Evolutionary conservation across 1,139 yeast genomes (phyloP), one percentile per base, ranked within the genome.

Genomic region (Saccharomyces hybrid): DNA sequence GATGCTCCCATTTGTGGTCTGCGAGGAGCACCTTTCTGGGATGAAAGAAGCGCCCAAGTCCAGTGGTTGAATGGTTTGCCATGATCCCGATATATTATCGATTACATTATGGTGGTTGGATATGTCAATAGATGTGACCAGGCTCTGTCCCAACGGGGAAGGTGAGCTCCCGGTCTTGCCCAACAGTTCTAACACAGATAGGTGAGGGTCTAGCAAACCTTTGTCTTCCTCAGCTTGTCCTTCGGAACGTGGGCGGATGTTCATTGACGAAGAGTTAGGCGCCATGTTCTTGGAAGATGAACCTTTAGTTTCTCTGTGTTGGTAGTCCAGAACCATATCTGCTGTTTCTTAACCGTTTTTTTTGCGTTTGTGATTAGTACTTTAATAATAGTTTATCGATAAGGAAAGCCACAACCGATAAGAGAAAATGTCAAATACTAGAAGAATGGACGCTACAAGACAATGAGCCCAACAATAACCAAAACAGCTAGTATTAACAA

Each of bases 151-250:
- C 49, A 34, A 38, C 16, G 38, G 29, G 49, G 16, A 31, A 42
- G 55, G 28, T 50, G 47, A 46, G 44, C 52, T 41, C 50, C 51
- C 7, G 54, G 49, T 47, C 53, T 47, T 26, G 48, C 32, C 23
- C 48, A 67, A 52, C 42, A 64, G 56, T 44, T 66, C 64, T 50
- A 66, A 51, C 11, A 67, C 63, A 4, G 70, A 65, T 8, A 63
- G 56, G 53, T 67, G 70, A 11, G 71, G 71, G 49, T 66, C 68
- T 38, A 67, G 53, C 5, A 64, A 49, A 51, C 64, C 61, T 34
- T 52, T 60, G 41, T 31, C 34, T 31, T 31, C 34, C 34, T 1
- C 5, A 31, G 34, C 34, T 31, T 31, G 34, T 31, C 34, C 34
- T 31, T 31, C 34, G 6, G 34, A 31, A 4, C 34, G 6, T 31